phyloP scores from a whole-genome alignment of 148 eudicot genomes.

The Amaranthus hypochondriacus region DNA sequence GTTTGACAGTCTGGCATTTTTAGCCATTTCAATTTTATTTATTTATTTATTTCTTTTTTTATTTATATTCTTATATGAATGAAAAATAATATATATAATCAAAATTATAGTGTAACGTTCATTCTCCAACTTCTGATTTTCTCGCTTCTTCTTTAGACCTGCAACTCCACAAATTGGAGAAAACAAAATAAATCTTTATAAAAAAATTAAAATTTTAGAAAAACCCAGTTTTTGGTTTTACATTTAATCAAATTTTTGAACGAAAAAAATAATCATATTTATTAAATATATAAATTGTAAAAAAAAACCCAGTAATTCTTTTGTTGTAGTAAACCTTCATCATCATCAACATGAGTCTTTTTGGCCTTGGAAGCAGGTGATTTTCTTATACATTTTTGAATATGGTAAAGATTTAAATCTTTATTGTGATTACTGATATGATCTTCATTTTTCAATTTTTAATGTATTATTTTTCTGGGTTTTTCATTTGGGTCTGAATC shows the following conservation, averaged over 20 bases:
- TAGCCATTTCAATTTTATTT: background rate
- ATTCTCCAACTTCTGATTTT: constrained; percentile 6
- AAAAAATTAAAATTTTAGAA: too few relatives aligned
- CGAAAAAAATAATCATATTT: background rate
- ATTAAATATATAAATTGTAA: background rate
- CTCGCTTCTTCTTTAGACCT: background rate
- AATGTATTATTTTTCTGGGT: background rate
- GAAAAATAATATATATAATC: background rate
- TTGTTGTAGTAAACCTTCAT: background rate
- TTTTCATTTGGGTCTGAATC: background rate
- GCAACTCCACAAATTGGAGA: background rate
- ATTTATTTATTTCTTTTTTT: background rate
- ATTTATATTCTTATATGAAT: background rate
- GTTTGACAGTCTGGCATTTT: constrained; percentile 11
- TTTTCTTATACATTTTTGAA: background rate
- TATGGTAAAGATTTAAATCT: background rate
- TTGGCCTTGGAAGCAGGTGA: constrained; percentile 72
- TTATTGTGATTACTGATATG: background rate
- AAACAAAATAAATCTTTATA: too few relatives aligned
- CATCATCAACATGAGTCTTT: constrained; percentile 51
- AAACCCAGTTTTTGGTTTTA: too few relatives aligned
- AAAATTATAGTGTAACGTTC: background rate
- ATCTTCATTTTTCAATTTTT: background rate
- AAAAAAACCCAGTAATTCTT: background rate
- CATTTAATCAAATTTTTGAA: too few relatives aligned